phyloP scores from a whole-genome alignment of 192 early-diverging fungal species.

The Gaertneriomyces sp. region DNA sequence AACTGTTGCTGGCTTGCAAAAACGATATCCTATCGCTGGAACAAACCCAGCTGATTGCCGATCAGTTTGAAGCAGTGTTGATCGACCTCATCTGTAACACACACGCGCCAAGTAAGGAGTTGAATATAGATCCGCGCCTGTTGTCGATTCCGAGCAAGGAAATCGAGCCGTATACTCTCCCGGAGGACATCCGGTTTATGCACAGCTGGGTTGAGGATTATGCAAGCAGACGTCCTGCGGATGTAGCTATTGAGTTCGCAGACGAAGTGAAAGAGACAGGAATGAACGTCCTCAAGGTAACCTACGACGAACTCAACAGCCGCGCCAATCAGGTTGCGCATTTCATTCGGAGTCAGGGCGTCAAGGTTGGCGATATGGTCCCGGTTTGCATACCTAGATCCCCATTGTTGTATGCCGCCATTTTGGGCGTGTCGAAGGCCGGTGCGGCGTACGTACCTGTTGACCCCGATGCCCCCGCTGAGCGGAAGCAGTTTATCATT shows the following conservation, averaged over 20 bases:
- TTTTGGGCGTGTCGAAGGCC: conserved; percentile 25
- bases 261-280: background rate
- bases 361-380: conserved; percentile 20
- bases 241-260: conserved; percentile 5
- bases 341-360: conserved; percentile 12
- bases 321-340: conserved; percentile 24
- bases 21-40: background rate
- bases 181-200: background rate
- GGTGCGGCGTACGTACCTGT: conserved; percentile 30
- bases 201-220: conserved; percentile 5
- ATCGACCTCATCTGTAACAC: background rate
- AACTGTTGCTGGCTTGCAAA: background rate
- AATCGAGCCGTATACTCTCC: conserved; percentile 1
- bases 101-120: background rate
- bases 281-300: background rate
- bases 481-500: conserved; percentile 14
- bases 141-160: conserved; percentile 3
- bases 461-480: conserved; percentile 19
- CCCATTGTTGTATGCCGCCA: conserved; percentile 20
- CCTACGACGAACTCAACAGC: conserved; percentile 33
- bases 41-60: conserved; percentile 6
- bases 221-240: conserved; percentile 2
- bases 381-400: conserved; percentile 12
- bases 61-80: conserved; percentile 3
- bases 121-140: background rate